phyloP scores from a whole-genome alignment of 1,284 basidiomycete species.

The Veloboletus limbatus region DNA sequence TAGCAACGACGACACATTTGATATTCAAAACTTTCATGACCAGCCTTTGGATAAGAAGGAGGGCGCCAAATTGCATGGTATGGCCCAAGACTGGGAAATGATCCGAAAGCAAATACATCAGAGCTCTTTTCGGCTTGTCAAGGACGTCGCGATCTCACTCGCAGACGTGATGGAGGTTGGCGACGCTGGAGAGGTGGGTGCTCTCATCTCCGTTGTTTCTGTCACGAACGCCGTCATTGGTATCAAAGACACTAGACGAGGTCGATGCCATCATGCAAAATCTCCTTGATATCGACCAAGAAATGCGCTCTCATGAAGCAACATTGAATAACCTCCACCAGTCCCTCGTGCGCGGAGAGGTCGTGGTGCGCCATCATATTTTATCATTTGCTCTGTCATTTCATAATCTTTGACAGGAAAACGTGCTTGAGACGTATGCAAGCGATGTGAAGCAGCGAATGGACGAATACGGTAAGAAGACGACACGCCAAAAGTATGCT shows the following conservation, averaged over 20 bases:
- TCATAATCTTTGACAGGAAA: conserved; percentile 37
- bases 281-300: conserved; percentile 61
- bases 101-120: conserved; percentile 47
- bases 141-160: conserved; percentile 55
- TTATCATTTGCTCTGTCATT: not conserved
- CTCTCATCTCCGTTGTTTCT: not conserved
- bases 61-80: conserved; percentile 49
- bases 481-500: conserved; percentile 72
- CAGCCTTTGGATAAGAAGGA: conserved; percentile 57
- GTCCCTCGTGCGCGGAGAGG: conserved; percentile 48
- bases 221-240: conserved; percentile 1
- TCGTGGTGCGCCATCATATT: conserved; percentile 47
- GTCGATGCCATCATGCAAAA: conserved; percentile 65
- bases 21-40: conserved; percentile 56
- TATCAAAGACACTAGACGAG: conserved; percentile 48
- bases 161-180: conserved; percentile 60
- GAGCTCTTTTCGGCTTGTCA: conserved; percentile 45
- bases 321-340: conserved; percentile 57
- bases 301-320: conserved; percentile 54
- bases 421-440: conserved; percentile 47
- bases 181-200: conserved; percentile 49
- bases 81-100: conserved; percentile 58
- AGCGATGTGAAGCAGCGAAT: conserved; percentile 40
- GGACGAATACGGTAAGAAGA: conserved; percentile 54
- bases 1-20: conserved; percentile 48